phyloP scores from a whole-genome alignment of 352 stramenopile species.

The Phytophthora pistaciae region DNA sequence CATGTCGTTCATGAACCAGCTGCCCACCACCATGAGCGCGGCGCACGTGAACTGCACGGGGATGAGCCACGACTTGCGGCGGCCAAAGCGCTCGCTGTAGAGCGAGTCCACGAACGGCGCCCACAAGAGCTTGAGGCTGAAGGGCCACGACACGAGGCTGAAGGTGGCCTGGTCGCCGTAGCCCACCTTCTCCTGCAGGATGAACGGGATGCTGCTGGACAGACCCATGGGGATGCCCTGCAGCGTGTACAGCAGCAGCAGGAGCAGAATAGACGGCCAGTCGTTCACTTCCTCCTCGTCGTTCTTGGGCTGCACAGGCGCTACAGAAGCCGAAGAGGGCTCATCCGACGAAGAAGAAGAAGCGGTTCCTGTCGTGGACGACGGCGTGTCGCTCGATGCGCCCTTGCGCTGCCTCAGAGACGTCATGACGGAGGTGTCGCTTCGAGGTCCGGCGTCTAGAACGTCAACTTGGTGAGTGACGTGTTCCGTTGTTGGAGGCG shows the following conservation, averaged over 20 bases:
- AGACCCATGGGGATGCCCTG: conserved; percentile 99
- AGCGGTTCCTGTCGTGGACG: conserved; percentile 22
- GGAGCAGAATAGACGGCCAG: conserved; percentile 88
- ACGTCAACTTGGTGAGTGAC: conserved; percentile 36
- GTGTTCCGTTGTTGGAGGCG: conserved; percentile 26
- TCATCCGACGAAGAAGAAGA: conserved; percentile 30
- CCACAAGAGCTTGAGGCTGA: conserved; percentile 99
- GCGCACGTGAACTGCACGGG: conserved; percentile 97
- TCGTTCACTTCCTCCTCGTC: conserved; percentile 62
- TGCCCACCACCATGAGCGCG: conserved; percentile 95
- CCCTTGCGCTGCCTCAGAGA: conserved; percentile 52
- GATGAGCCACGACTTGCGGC: conserved; percentile 97
- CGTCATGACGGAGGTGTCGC: conserved; percentile 26
- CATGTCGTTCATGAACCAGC: conserved; percentile 85
- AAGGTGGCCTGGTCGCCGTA: conserved; percentile 99
- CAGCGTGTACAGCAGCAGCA: conserved; percentile 99
- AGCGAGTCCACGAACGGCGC: conserved; percentile 97
- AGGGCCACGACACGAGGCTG: conserved; percentile 97
- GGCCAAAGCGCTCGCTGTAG: conserved; percentile 92
- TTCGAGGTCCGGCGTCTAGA: background rate
- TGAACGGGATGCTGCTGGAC: conserved; percentile 97
- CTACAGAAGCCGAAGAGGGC: conserved; percentile 10
- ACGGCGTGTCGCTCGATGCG: background rate
- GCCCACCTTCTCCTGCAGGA: conserved; percentile 97
- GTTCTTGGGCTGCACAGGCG: conserved; percentile 13